These are phyloP conservation scores for Zygosaccharomyces bailii DNA, from an alignment of 805 yeast genomes.

Conservation along the genomic window DNA sequence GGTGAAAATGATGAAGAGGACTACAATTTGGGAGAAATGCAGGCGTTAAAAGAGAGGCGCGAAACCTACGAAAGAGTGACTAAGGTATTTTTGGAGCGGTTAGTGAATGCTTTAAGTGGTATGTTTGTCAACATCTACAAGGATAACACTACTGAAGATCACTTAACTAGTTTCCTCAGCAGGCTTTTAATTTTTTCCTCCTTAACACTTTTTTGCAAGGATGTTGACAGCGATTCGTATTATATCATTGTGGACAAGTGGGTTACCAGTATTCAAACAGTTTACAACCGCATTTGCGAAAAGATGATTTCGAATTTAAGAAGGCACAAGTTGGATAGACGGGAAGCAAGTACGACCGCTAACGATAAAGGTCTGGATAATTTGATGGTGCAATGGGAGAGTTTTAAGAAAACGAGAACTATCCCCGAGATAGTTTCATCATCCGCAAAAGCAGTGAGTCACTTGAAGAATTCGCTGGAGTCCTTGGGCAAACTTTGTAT, in stretches of 20 bases:
- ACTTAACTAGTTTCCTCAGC: slow-evolving; percentile 35
- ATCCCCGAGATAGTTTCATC: slow-evolving; percentile 10
- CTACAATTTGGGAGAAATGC: slow-evolving; percentile 57
- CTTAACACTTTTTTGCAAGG: slow-evolving; percentile 55
- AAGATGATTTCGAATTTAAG: slow-evolving; percentile 8
- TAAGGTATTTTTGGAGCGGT: slow-evolving; percentile 46
- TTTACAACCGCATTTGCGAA: slow-evolving; percentile 35
- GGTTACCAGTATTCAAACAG: slow-evolving; percentile 34
- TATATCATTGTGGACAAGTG: slow-evolving; percentile 42
- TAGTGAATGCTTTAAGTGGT: slow-evolving; percentile 42
- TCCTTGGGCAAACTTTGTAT: slow-evolving; percentile 30
- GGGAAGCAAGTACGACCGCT: slow-evolving; percentile 11
- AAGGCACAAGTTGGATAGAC: slow-evolving; percentile 12
- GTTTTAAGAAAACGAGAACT: slow-evolving; percentile 15
- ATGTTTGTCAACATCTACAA: slow-evolving; percentile 42
- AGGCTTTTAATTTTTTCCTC: slow-evolving; percentile 47
- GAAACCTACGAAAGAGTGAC: slow-evolving; percentile 56
- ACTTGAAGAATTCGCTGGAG: slow-evolving; percentile 17
- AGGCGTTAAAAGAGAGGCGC: slow-evolving; percentile 66
- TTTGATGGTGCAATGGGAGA: slow-evolving; percentile 20
- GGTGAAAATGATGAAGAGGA: slow-evolving; percentile 44
- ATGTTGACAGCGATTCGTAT: slow-evolving; percentile 49
- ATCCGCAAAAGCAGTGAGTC: slow-evolving; percentile 8
- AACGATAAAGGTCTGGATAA: background rate
- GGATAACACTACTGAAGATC: slow-evolving; percentile 32